phyloP scores from a whole-genome alignment of 2,329 filamentous ascomycete species.

The Phaeoacremonium minimum region DNA sequence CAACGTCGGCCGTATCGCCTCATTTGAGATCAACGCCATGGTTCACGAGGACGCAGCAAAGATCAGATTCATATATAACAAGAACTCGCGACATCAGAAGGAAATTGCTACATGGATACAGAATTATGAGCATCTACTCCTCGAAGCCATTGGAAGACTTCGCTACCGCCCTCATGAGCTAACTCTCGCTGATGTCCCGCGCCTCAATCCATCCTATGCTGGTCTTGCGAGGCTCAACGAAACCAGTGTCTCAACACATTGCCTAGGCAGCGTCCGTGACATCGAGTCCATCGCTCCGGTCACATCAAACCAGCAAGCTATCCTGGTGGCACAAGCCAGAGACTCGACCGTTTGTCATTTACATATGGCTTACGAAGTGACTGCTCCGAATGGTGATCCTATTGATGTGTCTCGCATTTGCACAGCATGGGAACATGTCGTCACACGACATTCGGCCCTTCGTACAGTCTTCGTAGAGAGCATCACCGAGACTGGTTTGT shows the following conservation, averaged over 20 bases:
- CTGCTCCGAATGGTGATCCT: slow-evolving; percentile 25
- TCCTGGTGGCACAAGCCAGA: slow-evolving; percentile 40
- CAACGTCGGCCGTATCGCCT: slow-evolving; percentile 40
- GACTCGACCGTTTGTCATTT: slow-evolving; percentile 35
- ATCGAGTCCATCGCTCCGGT: slow-evolving; percentile 46
- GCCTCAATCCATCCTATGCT: slow-evolving; percentile 41
- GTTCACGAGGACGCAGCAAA: slow-evolving; percentile 39
- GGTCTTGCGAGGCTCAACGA: slow-evolving; percentile 38
- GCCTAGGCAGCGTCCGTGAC: slow-evolving; percentile 34
- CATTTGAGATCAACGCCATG: slow-evolving; percentile 46
- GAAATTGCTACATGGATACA: slow-evolving; percentile 41
- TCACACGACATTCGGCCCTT: slow-evolving; percentile 37
- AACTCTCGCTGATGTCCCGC: slow-evolving; percentile 44
- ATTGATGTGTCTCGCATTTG: slow-evolving; percentile 41
- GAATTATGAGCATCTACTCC: slow-evolving; percentile 39
- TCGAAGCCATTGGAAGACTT: slow-evolving; percentile 37
- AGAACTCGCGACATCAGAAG: slow-evolving; percentile 32
- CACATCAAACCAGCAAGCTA: slow-evolving; percentile 42
- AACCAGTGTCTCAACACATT: slow-evolving; percentile 32
- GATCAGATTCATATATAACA: slow-evolving; percentile 41
- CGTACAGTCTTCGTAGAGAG: slow-evolving; percentile 49
- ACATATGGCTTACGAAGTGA: slow-evolving; percentile 44
- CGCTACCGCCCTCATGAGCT: slow-evolving; percentile 37
- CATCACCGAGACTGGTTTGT: slow-evolving; percentile 41
- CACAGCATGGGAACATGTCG: slow-evolving; percentile 44